These are phyloP conservation scores for Phoma herbarum DNA, from an alignment of 2,329 filamentous ascomycete genomes.

Conservation along the genomic window DNA sequence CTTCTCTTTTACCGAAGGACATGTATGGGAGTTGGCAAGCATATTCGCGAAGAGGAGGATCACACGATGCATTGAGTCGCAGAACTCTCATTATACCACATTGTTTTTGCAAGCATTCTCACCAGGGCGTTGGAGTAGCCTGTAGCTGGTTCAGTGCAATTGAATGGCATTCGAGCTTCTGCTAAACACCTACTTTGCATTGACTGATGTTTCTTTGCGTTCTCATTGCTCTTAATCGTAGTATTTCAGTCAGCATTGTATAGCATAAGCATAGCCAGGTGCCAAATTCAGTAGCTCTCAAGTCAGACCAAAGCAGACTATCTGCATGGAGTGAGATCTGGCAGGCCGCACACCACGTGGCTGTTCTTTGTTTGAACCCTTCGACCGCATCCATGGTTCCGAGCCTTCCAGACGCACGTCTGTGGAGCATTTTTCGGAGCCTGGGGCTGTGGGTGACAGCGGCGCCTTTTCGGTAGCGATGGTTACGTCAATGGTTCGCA, in stretches of 20 bases:
- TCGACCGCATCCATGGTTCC: not conserved
- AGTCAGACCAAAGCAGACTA: not conserved
- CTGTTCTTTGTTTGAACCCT: constrained; percentile 3
- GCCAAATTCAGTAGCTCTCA: not conserved
- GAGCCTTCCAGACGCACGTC: constrained; percentile 9
- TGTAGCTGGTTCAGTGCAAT: constrained; percentile 30
- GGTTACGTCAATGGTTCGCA: constrained; percentile 16
- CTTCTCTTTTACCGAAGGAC: constrained; percentile 38
- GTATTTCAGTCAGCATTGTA: constrained; percentile 15
- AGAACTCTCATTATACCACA: constrained; percentile 41
- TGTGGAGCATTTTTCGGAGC: constrained; percentile 11
- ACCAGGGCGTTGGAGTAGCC: constrained; percentile 23
- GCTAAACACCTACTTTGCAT: constrained; percentile 3
- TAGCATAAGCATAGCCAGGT: constrained; percentile 22
- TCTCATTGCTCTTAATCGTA: constrained; percentile 4
- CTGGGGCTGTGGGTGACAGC: constrained; percentile 18
- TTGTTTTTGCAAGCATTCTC: constrained; percentile 38
- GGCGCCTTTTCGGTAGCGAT: constrained; percentile 1
- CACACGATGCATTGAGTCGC: constrained; percentile 21
- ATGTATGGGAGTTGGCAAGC: constrained; percentile 38
- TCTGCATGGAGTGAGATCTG: not conserved
- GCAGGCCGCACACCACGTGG: constrained; percentile 10
- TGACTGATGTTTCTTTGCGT: constrained; percentile 1
- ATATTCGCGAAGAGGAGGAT: constrained; percentile 28
- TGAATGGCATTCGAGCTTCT: constrained; percentile 28